Base-by-base conservation (phyloP, 805 yeast genomes). In the Saturnispora serradocipensis region DNA sequence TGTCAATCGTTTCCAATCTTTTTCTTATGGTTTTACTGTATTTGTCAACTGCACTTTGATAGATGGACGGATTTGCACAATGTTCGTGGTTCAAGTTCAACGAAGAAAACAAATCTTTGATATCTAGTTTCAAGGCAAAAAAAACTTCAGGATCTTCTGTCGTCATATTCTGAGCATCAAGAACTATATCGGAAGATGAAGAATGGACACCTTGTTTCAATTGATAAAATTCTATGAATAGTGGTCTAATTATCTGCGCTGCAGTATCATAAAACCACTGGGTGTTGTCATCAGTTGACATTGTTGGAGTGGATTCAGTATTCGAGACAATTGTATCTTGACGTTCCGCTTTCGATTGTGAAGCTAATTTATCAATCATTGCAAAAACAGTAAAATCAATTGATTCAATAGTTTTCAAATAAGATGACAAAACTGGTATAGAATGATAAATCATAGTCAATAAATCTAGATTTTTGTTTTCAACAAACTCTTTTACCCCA, bases 141-240 rank as follows among this genome's bases (percentile, higher is more conserved):
- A 86, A 86, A 2, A 82, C 83, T 53, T 84, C 88, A 0, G 93
- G 88, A 61, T 86, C 95, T 28, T 75, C 78, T 10, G 86, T 66
- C 0, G 93, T 84, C 10, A 86, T 67, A 11, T 80, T 72, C 61
- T 87, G 95, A 0, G 86, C 74, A 45, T 82, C 79, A 75, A 86
- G 76, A 10, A 87, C 72, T 5, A 85, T 71, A 28, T 75, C 74
- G 3, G 81, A 70, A 32, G 82, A 70, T 4, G 74, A 62, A 56
- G 84, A 80, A 63, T 88, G 90, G 25, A 86, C 63, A 8, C 76
- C 74, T 62, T 88, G 96, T 59, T 88, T 89, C 45, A 77, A 69
- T 55, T 83, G 84, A 60, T 82, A 78, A 61, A 86, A 88, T 48
- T 86, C 95, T n/a, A 83, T 71, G 4, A 78, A 71, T 25, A 75